phyloP scores from a whole-genome alignment of 768 basidiomycete species.

The Ramaria sp. region DNA sequence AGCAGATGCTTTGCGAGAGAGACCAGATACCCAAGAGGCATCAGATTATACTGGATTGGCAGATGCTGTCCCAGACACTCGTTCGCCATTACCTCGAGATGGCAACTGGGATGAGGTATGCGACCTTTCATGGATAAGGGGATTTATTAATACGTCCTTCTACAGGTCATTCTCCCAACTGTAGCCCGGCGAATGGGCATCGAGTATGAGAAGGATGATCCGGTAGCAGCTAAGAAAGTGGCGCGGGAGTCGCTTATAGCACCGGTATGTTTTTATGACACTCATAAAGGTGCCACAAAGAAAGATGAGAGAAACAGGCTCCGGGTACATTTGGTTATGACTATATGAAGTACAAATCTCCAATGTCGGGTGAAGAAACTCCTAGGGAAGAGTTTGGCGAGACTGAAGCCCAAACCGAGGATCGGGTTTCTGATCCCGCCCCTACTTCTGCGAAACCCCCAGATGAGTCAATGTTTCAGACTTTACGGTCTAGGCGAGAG shows the following conservation, averaged over 20 bases:
- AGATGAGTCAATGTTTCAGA: slow-evolving; percentile 19
- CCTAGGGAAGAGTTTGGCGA: slow-evolving; percentile 61
- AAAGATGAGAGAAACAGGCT: slow-evolving; percentile 33
- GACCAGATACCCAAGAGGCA: slow-evolving; percentile 23
- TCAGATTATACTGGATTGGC: slow-evolving; percentile 36
- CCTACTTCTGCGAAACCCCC: slow-evolving; percentile 19
- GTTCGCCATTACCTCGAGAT: slow-evolving; percentile 53
- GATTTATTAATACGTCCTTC: neutral
- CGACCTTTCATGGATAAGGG: slow-evolving; percentile 9
- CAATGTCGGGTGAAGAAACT: slow-evolving; percentile 30
- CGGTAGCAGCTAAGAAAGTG: slow-evolving; percentile 20
- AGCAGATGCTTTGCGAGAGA: neutral
- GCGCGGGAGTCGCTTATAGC: slow-evolving; percentile 23
- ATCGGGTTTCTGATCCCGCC: slow-evolving; percentile 16
- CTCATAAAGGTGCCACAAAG: slow-evolving; percentile 1
- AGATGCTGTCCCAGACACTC: slow-evolving; percentile 61
- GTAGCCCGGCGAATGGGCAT: slow-evolving; percentile 77
- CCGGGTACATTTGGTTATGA: slow-evolving; percentile 80
- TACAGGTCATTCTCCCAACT: slow-evolving; percentile 71
- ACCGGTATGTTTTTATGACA: slow-evolving; percentile 38
- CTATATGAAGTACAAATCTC: slow-evolving; percentile 53
- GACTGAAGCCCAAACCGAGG: slow-evolving; percentile 14
- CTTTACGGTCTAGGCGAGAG: slow-evolving; percentile 13
- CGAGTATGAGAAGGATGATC: slow-evolving; percentile 52
- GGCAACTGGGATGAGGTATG: slow-evolving; percentile 82